Conservation (phyloP, 768 basidiomycete genomes). For the Phylloporus arenicola region DNA sequence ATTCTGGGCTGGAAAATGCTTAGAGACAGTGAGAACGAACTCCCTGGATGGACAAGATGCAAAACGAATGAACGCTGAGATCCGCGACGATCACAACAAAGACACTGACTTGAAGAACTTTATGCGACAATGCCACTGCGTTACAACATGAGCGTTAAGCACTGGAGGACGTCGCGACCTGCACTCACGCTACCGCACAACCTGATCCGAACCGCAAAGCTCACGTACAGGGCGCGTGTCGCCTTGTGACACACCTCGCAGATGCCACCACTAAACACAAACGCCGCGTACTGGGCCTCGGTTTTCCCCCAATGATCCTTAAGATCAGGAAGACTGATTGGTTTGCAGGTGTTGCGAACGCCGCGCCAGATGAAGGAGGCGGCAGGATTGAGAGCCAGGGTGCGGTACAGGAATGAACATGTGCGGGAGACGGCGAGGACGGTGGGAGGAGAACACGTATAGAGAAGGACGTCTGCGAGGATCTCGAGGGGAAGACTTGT, state of each 20-base stretch:
- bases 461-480: constrained; percentile 54
- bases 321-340: constrained; percentile 39
- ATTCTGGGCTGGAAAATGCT: background rate
- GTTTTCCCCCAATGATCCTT: constrained; percentile 33
- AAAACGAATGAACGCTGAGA: background rate
- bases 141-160: background rate
- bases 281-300: constrained; percentile 59
- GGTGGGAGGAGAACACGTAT: constrained; percentile 47
- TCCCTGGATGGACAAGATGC: constrained; percentile 7
- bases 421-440: constrained; percentile 56
- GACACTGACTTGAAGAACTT: constrained; percentile 14
- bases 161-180: background rate
- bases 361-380: constrained; percentile 56
- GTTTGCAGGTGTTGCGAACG: constrained; percentile 37
- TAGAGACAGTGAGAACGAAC: constrained; percentile 3
- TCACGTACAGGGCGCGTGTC: constrained; percentile 37
- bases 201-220: constrained; percentile 44
- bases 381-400: constrained; percentile 40
- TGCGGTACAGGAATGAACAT: constrained; percentile 48
- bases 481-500: constrained; percentile 54
- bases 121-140: constrained; percentile 20
- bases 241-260: constrained; percentile 51
- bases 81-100: background rate
- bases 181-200: constrained; percentile 40
- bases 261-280: constrained; percentile 51